Evolutionary conservation across 2,329 filamentous ascomycete species (phyloP).

Genomic region (Clarireedia homoeocarpa): DNA sequence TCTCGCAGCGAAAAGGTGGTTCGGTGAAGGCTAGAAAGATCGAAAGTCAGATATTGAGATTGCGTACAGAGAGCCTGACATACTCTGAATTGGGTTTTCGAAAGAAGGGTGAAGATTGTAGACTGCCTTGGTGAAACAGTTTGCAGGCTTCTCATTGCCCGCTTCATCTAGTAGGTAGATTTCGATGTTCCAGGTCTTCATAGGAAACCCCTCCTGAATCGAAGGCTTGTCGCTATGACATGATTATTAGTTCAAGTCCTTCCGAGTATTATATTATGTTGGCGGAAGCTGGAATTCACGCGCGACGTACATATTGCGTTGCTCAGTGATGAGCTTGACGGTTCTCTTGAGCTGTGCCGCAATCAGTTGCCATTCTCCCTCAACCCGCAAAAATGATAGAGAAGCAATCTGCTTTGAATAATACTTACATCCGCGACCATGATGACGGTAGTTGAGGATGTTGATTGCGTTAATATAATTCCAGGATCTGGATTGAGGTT

Average conservation of each 20-base stretch:
- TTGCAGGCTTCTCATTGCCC: constrained; percentile 75
- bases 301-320: constrained; percentile 59
- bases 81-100: constrained; percentile 78
- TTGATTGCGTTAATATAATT: constrained; percentile 2
- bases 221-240: constrained; percentile 64
- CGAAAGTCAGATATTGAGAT: constrained; percentile 5
- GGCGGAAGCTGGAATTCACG: not conserved
- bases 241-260: constrained; percentile 8
- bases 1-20: constrained; percentile 79
- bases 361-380: constrained; percentile 1
- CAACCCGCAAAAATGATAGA: not conserved
- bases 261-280: not conserved
- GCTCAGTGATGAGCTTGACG: constrained; percentile 89
- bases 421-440: constrained; percentile 29
- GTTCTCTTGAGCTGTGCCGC: constrained; percentile 62
- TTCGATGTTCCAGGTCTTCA: constrained; percentile 86
- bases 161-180: constrained; percentile 78
- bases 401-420: not conserved
- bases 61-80: constrained; percentile 29
- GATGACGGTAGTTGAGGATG: constrained; percentile 12
- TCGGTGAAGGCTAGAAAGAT: constrained; percentile 60
- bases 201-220: constrained; percentile 79
- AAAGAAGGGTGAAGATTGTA: constrained; percentile 96
- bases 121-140: constrained; percentile 81
- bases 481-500: constrained; percentile 2